Evolutionary conservation across 305 asterid genomes (phyloP).

Genomic region (Plantago lanceolata): DNA sequence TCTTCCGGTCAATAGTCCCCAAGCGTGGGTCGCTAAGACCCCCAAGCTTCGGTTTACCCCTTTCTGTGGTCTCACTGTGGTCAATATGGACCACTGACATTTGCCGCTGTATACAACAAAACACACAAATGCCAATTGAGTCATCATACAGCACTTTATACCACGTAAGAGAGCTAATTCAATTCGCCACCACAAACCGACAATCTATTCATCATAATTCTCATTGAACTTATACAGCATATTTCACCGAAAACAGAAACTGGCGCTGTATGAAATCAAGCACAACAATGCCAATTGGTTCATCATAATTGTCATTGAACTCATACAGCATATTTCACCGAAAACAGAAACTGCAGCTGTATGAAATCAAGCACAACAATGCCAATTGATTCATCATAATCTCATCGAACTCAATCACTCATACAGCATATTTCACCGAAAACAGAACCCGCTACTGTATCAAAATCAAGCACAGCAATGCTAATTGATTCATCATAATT

Average conservation of each 20-base stretch:
- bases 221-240: conserved; percentile 11
- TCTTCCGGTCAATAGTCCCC: conserved; percentile 89
- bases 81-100: conserved; percentile 96
- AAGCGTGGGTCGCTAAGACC: conserved; percentile 84
- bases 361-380: not conserved
- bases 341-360: too few species aligned
- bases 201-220: conserved; percentile 3
- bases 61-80: conserved; percentile 91
- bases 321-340: not conserved
- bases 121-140: not conserved
- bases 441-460: not conserved
- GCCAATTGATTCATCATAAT: not conserved
- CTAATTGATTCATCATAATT: not conserved
- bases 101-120: conserved; percentile 64
- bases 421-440: not conserved
- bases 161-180: too few species aligned
- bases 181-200: too few species aligned
- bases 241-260: too few species aligned
- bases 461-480: not conserved
- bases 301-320: conserved; percentile 4
- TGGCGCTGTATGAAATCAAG: not conserved
- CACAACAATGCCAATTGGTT: not conserved
- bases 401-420: conserved; percentile 11
- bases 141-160: too few species aligned
- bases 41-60: conserved; percentile 89